Evolutionary conservation across 495 filamentous ascomycete genomes (phyloP).

Genomic region (Talaromyces stipitatus): DNA sequence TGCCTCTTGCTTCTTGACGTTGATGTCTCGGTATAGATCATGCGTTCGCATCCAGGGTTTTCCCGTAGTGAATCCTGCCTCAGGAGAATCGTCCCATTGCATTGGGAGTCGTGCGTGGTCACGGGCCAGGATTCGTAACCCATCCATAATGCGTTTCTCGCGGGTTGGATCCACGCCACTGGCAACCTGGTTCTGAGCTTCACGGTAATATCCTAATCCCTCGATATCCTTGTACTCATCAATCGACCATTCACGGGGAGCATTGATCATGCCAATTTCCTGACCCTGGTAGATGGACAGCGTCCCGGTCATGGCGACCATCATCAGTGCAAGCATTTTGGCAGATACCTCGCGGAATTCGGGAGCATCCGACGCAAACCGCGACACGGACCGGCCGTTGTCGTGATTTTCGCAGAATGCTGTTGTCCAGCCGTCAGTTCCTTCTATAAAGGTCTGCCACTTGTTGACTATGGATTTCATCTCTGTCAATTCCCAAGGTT

Average conservation of each 20-base stretch:
- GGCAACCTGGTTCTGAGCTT: constrained; percentile 33
- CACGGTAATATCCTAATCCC: constrained; percentile 44
- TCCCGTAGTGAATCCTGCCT: constrained; percentile 32
- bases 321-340: too few relatives aligned
- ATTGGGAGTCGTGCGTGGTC: constrained; percentile 46
- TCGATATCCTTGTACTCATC: too few relatives aligned
- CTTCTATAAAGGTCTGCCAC: constrained; percentile 14
- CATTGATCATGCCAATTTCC: constrained; percentile 61
- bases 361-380: constrained; percentile 37
- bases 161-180: constrained; percentile 16
- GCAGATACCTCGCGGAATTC: constrained; percentile 24
- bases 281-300: too few relatives aligned
- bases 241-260: too few relatives aligned
- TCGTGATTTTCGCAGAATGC: constrained; percentile 59
- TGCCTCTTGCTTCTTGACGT: constrained; percentile 29
- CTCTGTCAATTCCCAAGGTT: constrained; percentile 33
- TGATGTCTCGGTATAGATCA: constrained; percentile 32
- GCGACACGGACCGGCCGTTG: constrained; percentile 45
- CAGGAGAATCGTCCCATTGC: constrained; percentile 48
- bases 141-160: constrained; percentile 10
- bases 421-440: constrained; percentile 46
- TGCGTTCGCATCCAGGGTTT: constrained; percentile 48
- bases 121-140: constrained; percentile 23
- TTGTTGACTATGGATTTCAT: constrained; percentile 42
- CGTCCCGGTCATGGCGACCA: too few relatives aligned